Base-by-base conservation (phyloP, 257 asterid species). In the Galeopsis tetrahit region DNA sequence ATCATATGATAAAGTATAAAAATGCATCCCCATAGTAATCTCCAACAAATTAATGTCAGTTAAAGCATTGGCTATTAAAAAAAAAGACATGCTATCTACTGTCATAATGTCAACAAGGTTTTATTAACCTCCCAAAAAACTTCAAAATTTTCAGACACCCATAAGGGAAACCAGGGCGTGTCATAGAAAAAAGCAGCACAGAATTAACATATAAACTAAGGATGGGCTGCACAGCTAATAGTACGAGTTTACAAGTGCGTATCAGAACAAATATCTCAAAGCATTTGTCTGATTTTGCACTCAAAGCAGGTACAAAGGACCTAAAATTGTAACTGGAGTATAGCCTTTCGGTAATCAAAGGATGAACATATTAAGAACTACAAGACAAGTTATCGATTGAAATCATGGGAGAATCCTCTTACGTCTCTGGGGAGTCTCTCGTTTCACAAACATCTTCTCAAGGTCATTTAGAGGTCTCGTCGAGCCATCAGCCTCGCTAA, bases 391-490 rank as follows among this genome's bases (percentile, higher is more conserved):
- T 53, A 68, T 38, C 7, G 63, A 57, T 57, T 10, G 46, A 48
- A 53, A 61, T 89, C 81, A 93, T 1, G 96, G 91, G 64, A 89
- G 86, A 79, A 91, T 85, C 84, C 72, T 89, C 17, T 81, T 70
- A 14, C 96, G 87, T 69, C 96, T 77, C 4, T 86, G 86, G 49
- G 98, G 98, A 63, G 96, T 91, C 88, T 94, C 99, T 81, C 97
- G 77, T 79, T 80, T 88, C 48, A 94, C 87, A 74, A 89, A 94
- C 96, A 87, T 86, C 78, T 88, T 94, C 75, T 94, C 98, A 2
- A 73, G 58, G 60, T 91, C 98, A 53, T 94, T 85, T 4, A 94
- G 78, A 42, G 99, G 96, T 49, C 99, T 77, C 70, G 80, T 89
- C 28, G 99, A 94, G n/a, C 99, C 99, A 73, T 94, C 89, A 33